Percentiles rank a stretch among this genome's conserved stretches.
Conservation (phyloP, 441 rosid species). For the Syzygium malaccense region DNA sequence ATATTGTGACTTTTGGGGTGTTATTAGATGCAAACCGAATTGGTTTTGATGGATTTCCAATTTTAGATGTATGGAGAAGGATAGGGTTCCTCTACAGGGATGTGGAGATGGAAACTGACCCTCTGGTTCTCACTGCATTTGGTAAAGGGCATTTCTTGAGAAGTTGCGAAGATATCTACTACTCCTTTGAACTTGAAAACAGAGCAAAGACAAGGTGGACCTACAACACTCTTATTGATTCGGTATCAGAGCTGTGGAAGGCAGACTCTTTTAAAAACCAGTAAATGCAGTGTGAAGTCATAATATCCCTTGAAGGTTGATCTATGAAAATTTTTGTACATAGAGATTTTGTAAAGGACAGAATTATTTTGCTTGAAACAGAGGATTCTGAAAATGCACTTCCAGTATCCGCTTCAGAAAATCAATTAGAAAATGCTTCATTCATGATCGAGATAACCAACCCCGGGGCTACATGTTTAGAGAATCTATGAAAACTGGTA, state of each 20-base stretch:
- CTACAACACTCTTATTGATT: conserved; percentile 33
- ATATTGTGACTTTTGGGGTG: conserved; percentile 60
- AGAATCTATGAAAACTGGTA: neutral
- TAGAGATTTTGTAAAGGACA: neutral
- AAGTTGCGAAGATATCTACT: conserved; percentile 34
- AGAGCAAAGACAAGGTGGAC: conserved; percentile 36
- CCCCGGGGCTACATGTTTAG: neutral
- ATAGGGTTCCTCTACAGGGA: conserved; percentile 40
- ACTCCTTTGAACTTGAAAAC: conserved; percentile 21
- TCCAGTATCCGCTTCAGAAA: neutral
- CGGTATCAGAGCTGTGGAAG: conserved; percentile 23
- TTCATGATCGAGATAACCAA: neutral
- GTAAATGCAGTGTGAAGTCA: neutral
- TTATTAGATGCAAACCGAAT: conserved; percentile 33
- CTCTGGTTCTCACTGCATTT: conserved; percentile 52
- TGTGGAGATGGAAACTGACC: conserved; percentile 52
- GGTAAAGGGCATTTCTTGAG: conserved; percentile 55
- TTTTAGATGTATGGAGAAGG: conserved; percentile 46
- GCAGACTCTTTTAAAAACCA: neutral
- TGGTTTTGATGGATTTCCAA: conserved; percentile 36
- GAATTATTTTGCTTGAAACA: neutral
- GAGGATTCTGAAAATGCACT: neutral
- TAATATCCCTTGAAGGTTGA: neutral
- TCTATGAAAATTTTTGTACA: neutral
- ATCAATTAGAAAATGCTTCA: neutral